A percentile compares a stretch with the other conserved stretches of the same genome.
Conservation (phyloP, 225 moss, liverwort and hornwort genomes). For the Lunularia cruciata region DNA sequence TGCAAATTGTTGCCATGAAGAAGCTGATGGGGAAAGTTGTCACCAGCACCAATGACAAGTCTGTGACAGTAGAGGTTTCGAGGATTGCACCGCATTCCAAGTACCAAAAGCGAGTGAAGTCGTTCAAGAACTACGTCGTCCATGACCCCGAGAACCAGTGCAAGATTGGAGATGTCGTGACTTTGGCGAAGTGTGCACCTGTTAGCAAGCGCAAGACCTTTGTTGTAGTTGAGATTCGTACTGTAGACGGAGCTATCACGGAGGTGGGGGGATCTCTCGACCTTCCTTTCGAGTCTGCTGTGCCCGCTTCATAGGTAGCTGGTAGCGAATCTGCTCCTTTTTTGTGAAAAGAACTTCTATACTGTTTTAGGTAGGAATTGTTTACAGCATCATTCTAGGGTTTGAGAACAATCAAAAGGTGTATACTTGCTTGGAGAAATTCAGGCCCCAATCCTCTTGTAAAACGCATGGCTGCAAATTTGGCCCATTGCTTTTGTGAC, state of each 20-base stretch:
- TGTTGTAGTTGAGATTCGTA: conserved; percentile 55
- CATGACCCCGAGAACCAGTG: conserved; percentile 87
- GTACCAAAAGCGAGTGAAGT: conserved; percentile 84
- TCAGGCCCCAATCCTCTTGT: conserved; percentile 25
- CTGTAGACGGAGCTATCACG: conserved; percentile 5
- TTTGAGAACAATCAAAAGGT: background rate
- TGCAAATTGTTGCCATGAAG: conserved; percentile 79
- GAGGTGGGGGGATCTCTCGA: background rate
- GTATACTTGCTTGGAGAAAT: background rate
- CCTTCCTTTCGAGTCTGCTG: conserved; percentile 38
- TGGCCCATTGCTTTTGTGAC: conserved; percentile 1
- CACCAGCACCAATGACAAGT: conserved; percentile 68
- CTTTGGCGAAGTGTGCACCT: conserved; percentile 73
- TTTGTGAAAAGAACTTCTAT: background rate
- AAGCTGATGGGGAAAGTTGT: conserved; percentile 87
- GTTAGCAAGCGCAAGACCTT: conserved; percentile 88
- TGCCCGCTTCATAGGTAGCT: conserved; percentile 1
- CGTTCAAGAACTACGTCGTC: conserved; percentile 79
- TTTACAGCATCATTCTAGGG: conserved; percentile 14
- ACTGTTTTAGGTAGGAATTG: conserved; percentile 6
- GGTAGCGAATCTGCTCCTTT: background rate
- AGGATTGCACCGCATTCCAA: conserved; percentile 64
- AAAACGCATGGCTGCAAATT: conserved; percentile 43
- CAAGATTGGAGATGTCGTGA: conserved; percentile 76
- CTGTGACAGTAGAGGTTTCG: conserved; percentile 74